Conservation (phyloP, 345 rosid species). For the Geranium rotundifolium region DNA sequence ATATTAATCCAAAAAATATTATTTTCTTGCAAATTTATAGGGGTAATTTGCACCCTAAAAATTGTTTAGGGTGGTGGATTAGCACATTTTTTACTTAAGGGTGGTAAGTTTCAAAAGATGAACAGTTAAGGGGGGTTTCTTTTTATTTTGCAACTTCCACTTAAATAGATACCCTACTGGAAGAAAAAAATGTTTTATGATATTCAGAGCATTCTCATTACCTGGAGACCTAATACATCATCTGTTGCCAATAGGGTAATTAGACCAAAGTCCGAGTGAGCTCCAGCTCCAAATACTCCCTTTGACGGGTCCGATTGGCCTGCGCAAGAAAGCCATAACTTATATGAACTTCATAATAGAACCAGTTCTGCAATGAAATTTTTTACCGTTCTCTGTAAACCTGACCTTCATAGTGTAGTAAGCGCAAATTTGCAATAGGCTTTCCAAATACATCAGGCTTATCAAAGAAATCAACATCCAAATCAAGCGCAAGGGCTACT, state of each 20-base stretch:
- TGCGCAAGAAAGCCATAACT: constrained; percentile 6
- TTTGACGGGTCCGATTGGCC: constrained; percentile 61
- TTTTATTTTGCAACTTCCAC: too few relatives aligned
- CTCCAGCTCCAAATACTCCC: constrained; percentile 83
- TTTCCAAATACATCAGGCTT: constrained; percentile 62
- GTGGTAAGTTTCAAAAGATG: too few relatives aligned
- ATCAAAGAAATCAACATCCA: constrained; percentile 61
- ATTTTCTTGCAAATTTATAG: too few relatives aligned
- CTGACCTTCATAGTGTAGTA: constrained; percentile 65
- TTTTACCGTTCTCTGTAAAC: background rate
- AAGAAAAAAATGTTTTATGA: background rate
- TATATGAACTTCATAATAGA: background rate
- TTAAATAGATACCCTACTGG: background rate
- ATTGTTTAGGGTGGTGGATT: too few relatives aligned
- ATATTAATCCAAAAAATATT: too few relatives aligned
- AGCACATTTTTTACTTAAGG: too few relatives aligned
- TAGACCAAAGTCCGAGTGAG: constrained; percentile 84
- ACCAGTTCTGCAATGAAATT: background rate
- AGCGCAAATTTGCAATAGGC: constrained; percentile 57
- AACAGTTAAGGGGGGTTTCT: too few relatives aligned
- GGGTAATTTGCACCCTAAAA: too few relatives aligned
- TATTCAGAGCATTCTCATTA: constrained; percentile 17
- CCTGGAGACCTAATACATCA: constrained; percentile 67
- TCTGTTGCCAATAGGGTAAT: constrained; percentile 82
- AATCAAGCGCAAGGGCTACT: constrained; percentile 65